Evolutionary conservation across 345 rosid species (phyloP).

Genomic region (Raphanus raphanistrum): DNA sequence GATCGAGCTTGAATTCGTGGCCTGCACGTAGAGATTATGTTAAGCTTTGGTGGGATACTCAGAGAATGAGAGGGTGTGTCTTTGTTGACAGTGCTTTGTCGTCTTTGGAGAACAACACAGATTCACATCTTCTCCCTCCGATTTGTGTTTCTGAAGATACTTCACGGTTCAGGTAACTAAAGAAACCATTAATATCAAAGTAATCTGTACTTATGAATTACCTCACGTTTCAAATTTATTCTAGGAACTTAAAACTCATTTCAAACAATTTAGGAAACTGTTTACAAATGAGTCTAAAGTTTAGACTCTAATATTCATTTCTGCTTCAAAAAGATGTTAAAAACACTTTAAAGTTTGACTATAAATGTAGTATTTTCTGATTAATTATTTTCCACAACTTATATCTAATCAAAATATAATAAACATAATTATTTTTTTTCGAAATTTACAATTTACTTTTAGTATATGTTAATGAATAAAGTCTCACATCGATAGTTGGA

Average conservation of each 20-base stretch:
- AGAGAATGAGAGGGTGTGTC: conserved; percentile 69
- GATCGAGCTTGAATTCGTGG: conserved; percentile 60
- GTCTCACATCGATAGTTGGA: too few relatives aligned
- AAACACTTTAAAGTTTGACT: too few relatives aligned
- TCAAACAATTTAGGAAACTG: background rate
- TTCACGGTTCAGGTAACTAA: conserved; percentile 51
- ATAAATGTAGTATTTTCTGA: too few relatives aligned
- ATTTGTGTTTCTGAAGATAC: conserved; percentile 69
- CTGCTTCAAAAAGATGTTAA: too few relatives aligned
- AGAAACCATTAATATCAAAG: background rate
- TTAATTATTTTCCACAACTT: too few relatives aligned
- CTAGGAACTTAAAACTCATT: background rate
- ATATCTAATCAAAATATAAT: too few relatives aligned
- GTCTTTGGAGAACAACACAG: conserved; percentile 26
- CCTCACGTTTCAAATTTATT: background rate
- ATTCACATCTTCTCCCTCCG: conserved; percentile 53
- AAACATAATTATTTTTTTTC: too few relatives aligned
- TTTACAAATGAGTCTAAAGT: background rate
- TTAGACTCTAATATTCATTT: too few relatives aligned
- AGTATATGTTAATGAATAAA: too few relatives aligned
- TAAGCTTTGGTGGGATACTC: conserved; percentile 74
- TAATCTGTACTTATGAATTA: background rate
- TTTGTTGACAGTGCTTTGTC: conserved; percentile 44
- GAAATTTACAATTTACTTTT: background rate
- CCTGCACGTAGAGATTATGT: conserved; percentile 55